Conservation (phyloP, 225 moss, liverwort and hornwort species). For the Rhytidiadelphus loreus region DNA sequence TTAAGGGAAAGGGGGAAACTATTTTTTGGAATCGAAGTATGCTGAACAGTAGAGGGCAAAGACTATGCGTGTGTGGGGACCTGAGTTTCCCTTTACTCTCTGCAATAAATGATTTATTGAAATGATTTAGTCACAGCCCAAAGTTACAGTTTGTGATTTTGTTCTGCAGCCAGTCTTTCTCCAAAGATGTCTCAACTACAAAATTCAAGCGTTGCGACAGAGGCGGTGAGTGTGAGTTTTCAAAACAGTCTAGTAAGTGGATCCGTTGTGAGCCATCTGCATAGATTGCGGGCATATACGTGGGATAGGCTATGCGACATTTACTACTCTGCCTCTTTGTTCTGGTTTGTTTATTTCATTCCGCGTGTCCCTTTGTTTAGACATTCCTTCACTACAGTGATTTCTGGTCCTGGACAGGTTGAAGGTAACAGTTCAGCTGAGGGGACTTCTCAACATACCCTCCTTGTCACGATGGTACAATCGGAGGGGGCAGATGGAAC, state of each 20-base stretch:
- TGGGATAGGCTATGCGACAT: background rate
- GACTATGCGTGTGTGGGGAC: background rate
- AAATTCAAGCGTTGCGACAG: conserved; percentile 60
- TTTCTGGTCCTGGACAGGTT: conserved; percentile 36
- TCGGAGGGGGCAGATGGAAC: conserved; percentile 34
- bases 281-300: background rate
- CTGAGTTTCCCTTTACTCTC: background rate
- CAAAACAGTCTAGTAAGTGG: conserved; percentile 25
- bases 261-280: conserved; percentile 22
- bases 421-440: conserved; percentile 62
- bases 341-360: background rate
- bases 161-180: conserved; percentile 84
- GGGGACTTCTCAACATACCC: conserved; percentile 30
- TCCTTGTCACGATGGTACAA: conserved; percentile 42
- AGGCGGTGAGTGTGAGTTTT: conserved; percentile 69
- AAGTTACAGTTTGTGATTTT: conserved; percentile 16
- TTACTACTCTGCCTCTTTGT: background rate
- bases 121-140: background rate
- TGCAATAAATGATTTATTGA: background rate
- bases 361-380: background rate
- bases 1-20: background rate
- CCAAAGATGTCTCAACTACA: conserved; percentile 93
- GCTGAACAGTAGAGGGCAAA: background rate
- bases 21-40: background rate
- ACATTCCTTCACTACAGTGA: background rate